These are phyloP conservation scores for Salix koriyanagi DNA, from an alignment of 345 rosid species.

Conservation along the genomic window DNA sequence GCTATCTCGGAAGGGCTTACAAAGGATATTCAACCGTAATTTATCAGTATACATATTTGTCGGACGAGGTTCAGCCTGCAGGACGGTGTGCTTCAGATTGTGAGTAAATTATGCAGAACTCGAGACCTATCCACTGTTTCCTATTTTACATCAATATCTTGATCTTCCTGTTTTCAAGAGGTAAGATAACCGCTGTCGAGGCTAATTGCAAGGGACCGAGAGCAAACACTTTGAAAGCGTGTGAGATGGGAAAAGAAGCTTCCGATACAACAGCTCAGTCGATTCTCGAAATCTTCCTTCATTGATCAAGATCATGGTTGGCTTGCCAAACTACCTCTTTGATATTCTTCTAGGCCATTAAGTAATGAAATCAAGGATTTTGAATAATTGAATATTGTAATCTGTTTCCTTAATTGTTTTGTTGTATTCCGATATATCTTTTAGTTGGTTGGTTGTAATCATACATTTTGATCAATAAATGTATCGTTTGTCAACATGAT, in stretches of 20 bases:
- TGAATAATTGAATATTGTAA: too few relatives aligned
- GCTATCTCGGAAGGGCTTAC: background rate
- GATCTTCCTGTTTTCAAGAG: background rate
- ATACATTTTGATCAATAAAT: too few relatives aligned
- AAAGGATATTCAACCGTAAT: background rate
- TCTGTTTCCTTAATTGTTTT: too few relatives aligned
- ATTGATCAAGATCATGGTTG: background rate
- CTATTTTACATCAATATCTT: background rate
- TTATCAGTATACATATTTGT: background rate
- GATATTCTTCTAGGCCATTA: too few relatives aligned
- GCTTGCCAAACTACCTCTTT: background rate
- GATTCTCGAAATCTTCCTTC: background rate
- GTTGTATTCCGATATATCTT: too few relatives aligned
- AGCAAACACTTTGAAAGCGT: background rate
- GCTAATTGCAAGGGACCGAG: background rate
- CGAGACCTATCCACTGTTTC: background rate
- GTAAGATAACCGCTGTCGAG: background rate
- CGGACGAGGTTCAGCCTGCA: background rate
- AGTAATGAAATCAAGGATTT: too few relatives aligned
- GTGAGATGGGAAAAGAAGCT: background rate
- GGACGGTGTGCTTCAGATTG: background rate
- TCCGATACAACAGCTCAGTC: background rate
- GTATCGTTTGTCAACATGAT: too few relatives aligned
- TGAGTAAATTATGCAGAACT: background rate
- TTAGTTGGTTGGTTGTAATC: too few relatives aligned